A percentile compares a stretch with the other conserved stretches of the same genome.
phyloP scores from a whole-genome alignment of 73 alveolate genomes.

The Stentor roeselii region DNA sequence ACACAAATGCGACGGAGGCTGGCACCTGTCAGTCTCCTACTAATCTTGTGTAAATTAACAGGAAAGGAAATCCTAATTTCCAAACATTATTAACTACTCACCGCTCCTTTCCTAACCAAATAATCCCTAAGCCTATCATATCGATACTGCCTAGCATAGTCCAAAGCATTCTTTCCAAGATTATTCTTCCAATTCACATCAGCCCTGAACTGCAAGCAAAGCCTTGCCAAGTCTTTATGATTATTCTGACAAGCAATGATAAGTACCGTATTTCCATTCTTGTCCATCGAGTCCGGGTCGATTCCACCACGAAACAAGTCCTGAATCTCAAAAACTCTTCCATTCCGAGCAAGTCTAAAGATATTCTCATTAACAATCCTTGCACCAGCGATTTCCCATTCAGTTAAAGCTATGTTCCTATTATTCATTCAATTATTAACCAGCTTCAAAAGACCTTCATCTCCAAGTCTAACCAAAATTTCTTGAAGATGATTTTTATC shows the following conservation, averaged over 20 bases:
- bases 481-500: background rate
- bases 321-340: background rate
- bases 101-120: background rate
- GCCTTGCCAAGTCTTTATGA: slow-evolving; percentile 13
- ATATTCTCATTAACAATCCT: background rate
- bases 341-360: background rate
- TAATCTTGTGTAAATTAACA: too few relatives aligned
- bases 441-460: background rate
- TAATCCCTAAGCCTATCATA: background rate
- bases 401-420: slow-evolving; percentile 12
- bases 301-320: slow-evolving; percentile 26
- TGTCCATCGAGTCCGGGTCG: slow-evolving; percentile 9
- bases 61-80: too few relatives aligned
- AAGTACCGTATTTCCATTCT: slow-evolving; percentile 16
- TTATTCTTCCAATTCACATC: background rate
- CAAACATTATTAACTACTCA: too few relatives aligned
- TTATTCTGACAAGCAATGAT: slow-evolving; percentile 24
- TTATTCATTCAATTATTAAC: background rate
- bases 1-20: too few relatives aligned
- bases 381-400: slow-evolving; percentile 24
- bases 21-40: too few relatives aligned
- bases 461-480: background rate
- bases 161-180: background rate
- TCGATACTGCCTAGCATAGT: background rate
- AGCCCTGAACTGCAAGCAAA: slow-evolving; percentile 1